These are phyloP conservation scores for Globisporangium paddicum DNA, from an alignment of 352 stramenopile genomes.

Conservation along the genomic window DNA sequence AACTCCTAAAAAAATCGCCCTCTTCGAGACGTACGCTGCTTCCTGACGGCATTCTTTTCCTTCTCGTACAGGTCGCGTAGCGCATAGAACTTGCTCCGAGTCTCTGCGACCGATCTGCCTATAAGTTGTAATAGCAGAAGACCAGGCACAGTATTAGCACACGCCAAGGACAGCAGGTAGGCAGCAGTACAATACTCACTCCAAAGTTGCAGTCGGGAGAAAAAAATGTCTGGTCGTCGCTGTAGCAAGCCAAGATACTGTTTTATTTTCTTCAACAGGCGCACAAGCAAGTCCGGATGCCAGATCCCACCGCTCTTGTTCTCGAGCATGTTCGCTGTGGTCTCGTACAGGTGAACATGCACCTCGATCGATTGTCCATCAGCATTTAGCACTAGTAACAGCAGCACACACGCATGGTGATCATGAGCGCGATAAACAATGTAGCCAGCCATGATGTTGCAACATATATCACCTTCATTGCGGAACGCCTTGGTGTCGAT, in stretches of 20 bases:
- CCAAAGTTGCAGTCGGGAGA: slow-evolving; percentile 64
- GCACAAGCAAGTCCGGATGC: slow-evolving; percentile 62
- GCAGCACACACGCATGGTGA: neutral
- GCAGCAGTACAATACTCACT: slow-evolving; percentile 18
- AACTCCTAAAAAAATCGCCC: neutral
- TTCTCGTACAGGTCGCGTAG: slow-evolving; percentile 61
- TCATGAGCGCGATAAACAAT: neutral
- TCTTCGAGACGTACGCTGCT: neutral
- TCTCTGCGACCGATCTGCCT: slow-evolving; percentile 60
- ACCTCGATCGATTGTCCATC: slow-evolving; percentile 39
- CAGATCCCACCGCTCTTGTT: slow-evolving; percentile 56
- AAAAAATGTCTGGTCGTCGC: slow-evolving; percentile 44
- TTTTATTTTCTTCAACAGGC: slow-evolving; percentile 53
- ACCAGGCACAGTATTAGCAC: neutral
- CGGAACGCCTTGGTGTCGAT: slow-evolving; percentile 67
- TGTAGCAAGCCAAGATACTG: slow-evolving; percentile 46
- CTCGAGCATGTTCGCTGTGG: slow-evolving; percentile 45
- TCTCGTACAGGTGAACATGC: slow-evolving; percentile 72
- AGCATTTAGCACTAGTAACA: slow-evolving; percentile 23
- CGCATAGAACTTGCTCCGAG: slow-evolving; percentile 68
- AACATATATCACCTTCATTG: slow-evolving; percentile 36
- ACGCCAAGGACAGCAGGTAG: too few species aligned
- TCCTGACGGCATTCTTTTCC: slow-evolving; percentile 23
- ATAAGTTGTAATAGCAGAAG: neutral
- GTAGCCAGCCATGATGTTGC: neutral